Evolutionary conservation across 176 grass and related monocot species (phyloP), one percentile per base, ranked within the genome.

Genomic region (Carex cristatella): DNA sequence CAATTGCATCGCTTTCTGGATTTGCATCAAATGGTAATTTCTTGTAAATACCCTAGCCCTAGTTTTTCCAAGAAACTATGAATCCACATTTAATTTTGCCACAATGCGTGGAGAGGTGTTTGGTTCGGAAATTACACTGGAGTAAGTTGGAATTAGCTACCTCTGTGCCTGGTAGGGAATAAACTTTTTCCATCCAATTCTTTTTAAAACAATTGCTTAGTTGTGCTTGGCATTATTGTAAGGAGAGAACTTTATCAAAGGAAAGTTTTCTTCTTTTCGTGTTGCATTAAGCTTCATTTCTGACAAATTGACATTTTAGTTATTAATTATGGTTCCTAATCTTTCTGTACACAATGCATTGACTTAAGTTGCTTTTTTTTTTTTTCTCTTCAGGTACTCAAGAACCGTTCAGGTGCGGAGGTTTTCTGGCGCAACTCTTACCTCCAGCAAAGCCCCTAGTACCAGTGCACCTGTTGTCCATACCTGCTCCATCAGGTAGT

Each of bases 1-100:
- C 81, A 37, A 67, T 83, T 33, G 81, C 81, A 13, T 83, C 28
- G 12, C 53, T 58, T 79, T 33, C 73, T 78, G 73, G 11, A 78
- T 32, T 57, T 57, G 13, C 51, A 58, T 35, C 18, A 5, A 79
- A 58, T 58, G 74, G 74, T 79, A 79, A 79, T 58, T 57, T 79
- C 51, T 79, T 58, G 14, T 79, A 58, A 58, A 79, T 57, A 33
- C 14, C 13, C 28, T 57, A 35, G 37, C n/a, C 18, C 61, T 63
- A 63, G 61, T 4, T 63, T 63, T 63, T 28, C 61, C 61, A 28
- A 7, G 61, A 63, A 63, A 63, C 19, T 63, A 7, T 63, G 23
- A 63, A 63, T 63, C 23, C 61, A 63, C 61, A 63, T 63, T 63
- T 63, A 63, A 63, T 63, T 27, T 63, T 63, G 61, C 61, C 0